Evolutionary conservation across 305 asterid species (phyloP).

Genomic region (Plantago lanceolata): DNA sequence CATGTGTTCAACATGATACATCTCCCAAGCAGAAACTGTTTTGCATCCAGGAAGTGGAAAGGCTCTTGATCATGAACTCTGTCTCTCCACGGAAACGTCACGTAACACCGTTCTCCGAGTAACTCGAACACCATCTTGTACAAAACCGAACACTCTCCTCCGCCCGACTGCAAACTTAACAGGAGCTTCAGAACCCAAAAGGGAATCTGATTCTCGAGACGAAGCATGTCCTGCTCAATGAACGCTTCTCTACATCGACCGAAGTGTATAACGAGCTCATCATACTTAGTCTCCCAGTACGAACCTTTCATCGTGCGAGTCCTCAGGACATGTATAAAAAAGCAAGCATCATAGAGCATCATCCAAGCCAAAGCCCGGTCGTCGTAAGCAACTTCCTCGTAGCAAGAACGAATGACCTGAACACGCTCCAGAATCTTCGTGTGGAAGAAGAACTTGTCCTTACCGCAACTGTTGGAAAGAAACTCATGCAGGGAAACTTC

Average conservation of each 20-base stretch:
- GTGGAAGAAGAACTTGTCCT: not conserved
- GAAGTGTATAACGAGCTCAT: not conserved
- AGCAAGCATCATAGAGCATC: not conserved
- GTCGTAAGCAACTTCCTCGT: not conserved
- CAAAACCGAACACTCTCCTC: not conserved
- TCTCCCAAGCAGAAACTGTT: not conserved
- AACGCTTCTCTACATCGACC: not conserved
- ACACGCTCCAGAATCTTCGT: not conserved
- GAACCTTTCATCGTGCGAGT: not conserved
- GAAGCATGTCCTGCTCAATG: not conserved
- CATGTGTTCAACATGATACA: not conserved
- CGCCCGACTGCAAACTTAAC: not conserved
- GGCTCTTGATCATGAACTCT: not conserved
- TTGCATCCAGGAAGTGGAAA: not conserved
- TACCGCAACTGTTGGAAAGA: not conserved
- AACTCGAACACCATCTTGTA: not conserved
- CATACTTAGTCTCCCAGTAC: not conserved
- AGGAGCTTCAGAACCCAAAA: not conserved
- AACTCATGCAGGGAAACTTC: not conserved
- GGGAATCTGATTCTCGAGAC: not conserved
- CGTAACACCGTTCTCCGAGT: not conserved
- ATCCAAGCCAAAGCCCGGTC: not conserved
- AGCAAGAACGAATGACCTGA: not conserved
- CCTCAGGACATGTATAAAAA: not conserved
- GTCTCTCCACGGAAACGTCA: not conserved